These are phyloP conservation scores for Neonectria neomacrospora DNA, from an alignment of 2,329 filamentous ascomycete species.

Conservation along the genomic window DNA sequence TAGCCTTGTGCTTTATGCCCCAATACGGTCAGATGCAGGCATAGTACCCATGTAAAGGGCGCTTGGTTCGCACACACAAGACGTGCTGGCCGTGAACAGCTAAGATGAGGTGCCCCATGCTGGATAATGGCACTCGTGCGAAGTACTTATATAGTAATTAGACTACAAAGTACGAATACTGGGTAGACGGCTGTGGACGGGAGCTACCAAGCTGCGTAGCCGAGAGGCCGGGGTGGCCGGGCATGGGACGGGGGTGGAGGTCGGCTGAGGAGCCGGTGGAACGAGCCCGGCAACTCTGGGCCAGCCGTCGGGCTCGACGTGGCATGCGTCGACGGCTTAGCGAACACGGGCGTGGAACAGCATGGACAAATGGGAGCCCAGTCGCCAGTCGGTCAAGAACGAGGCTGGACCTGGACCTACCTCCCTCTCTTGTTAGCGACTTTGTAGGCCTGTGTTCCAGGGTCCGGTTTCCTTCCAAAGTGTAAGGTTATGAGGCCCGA, in stretches of 20 bases:
- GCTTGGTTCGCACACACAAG: background rate
- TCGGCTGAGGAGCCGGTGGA: slow-evolving; percentile 37
- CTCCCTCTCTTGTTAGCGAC: background rate
- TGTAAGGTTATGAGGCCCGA: background rate
- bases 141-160: too few relatives aligned
- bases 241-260: slow-evolving; percentile 30
- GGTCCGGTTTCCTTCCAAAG: background rate
- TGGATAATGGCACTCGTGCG: background rate
- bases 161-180: background rate
- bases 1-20: background rate
- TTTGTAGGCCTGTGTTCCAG: background rate
- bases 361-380: background rate
- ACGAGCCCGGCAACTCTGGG: slow-evolving; percentile 35
- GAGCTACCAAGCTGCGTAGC: slow-evolving; percentile 7
- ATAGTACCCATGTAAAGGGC: background rate
- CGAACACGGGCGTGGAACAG: slow-evolving; percentile 20
- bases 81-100: background rate
- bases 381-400: background rate
- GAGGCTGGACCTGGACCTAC: background rate
- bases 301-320: slow-evolving; percentile 43
- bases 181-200: background rate
- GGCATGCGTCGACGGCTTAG: slow-evolving; percentile 40
- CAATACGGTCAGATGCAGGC: background rate
- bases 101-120: background rate
- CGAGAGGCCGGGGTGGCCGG: slow-evolving; percentile 4